Evolutionary conservation across 2,329 filamentous ascomycete species (phyloP).

Genomic region (Fusarium austroafricanum): DNA sequence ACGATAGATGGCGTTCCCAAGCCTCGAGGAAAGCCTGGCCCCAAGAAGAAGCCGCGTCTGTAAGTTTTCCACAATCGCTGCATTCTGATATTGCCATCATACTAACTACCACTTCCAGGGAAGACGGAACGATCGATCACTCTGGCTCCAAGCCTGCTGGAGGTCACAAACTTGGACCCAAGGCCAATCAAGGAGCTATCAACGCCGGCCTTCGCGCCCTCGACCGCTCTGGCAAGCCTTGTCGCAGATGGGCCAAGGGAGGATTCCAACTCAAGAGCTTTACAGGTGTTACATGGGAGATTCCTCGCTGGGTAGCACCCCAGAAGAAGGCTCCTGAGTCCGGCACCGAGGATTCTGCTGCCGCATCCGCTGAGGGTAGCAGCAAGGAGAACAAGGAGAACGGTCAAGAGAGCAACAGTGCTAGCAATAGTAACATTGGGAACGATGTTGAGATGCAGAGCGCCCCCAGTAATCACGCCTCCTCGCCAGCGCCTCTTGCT

Average conservation of each 20-base stretch:
- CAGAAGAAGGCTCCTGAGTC: constrained; percentile 64
- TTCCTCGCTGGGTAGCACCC: constrained; percentile 85
- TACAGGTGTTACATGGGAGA: constrained; percentile 85
- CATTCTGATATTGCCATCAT: constrained; percentile 1
- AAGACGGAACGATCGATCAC: constrained; percentile 72
- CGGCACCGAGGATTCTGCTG: constrained; percentile 58
- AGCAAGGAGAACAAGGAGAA: constrained; percentile 76
- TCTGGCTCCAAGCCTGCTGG: constrained; percentile 62
- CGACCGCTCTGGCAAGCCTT: constrained; percentile 90
- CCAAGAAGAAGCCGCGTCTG: constrained; percentile 96
- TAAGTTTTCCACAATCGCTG: constrained; percentile 65
- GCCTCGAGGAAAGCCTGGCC: constrained; percentile 86
- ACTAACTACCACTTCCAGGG: constrained; percentile 58
- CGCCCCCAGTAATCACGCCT: constrained; percentile 62
- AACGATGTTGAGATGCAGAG: constrained; percentile 66
- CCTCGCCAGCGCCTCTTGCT: constrained; percentile 64
- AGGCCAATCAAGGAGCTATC: constrained; percentile 96
- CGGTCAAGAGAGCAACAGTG: constrained; percentile 61
- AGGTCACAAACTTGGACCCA: constrained; percentile 89
- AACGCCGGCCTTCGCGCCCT: constrained; percentile 95
- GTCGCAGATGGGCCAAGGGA: constrained; percentile 89
- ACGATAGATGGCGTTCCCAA: constrained; percentile 72
- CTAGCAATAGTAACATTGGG: constrained; percentile 57
- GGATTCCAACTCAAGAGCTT: constrained; percentile 90
- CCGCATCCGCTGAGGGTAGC: constrained; percentile 63